Conservation (phyloP, 1,284 basidiomycete species). For the Sanghuangporus baumii region DNA sequence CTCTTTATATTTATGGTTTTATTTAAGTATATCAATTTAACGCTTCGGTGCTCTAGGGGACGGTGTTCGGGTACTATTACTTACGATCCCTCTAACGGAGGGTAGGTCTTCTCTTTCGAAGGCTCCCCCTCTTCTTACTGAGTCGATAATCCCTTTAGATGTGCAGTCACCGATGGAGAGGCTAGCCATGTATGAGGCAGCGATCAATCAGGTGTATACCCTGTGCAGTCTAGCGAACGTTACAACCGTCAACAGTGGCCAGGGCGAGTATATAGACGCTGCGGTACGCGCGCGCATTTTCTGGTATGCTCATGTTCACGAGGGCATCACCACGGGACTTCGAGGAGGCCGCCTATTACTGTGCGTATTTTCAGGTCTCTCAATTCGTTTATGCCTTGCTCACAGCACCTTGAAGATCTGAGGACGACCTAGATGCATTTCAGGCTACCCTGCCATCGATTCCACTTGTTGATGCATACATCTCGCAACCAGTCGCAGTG, state of each 20-base stretch:
- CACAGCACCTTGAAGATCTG: conserved; percentile 35
- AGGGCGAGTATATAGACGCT: conserved; percentile 53
- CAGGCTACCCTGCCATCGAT: conserved; percentile 57
- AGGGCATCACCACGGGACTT: conserved; percentile 74
- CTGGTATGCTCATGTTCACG: conserved; percentile 81
- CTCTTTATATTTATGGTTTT: not conserved
- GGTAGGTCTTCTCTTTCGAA: conserved; percentile 39
- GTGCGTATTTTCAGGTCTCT: conserved; percentile 37
- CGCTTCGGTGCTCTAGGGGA: conserved; percentile 38
- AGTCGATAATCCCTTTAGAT: conserved; percentile 29
- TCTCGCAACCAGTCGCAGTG: conserved; percentile 29
- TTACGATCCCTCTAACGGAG: conserved; percentile 76
- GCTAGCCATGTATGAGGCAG: conserved; percentile 55
- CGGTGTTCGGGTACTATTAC: conserved; percentile 70
- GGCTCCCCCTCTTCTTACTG: conserved; percentile 11
- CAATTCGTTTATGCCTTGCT: conserved; percentile 17
- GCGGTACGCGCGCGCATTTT: conserved; percentile 71
- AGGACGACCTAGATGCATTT: conserved; percentile 66
- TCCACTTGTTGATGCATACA: conserved; percentile 34
- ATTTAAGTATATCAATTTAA: not conserved
- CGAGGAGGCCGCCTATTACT: conserved; percentile 72
- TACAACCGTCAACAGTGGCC: conserved; percentile 42
- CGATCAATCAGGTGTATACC: conserved; percentile 61
- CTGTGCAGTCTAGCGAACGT: conserved; percentile 53
- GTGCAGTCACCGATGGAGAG: conserved; percentile 46